Base-by-base conservation (phyloP, 2,329 filamentous ascomycete species). In the Pyrenochaeta sp. region DNA sequence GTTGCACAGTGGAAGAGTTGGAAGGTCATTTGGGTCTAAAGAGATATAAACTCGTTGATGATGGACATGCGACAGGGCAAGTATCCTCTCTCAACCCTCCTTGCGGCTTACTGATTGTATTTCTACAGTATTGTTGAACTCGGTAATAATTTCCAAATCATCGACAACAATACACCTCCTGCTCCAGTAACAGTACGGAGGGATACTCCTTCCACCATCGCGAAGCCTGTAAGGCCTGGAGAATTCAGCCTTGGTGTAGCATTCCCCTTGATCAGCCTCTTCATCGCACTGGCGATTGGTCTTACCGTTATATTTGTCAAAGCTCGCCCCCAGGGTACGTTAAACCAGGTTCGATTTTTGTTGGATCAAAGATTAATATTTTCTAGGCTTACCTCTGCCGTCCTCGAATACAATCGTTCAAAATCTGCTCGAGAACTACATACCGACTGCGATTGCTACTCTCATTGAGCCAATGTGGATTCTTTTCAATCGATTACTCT, bases 401-500 rank as follows among this genome's bases (percentile, higher is more conserved):
- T 72, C 72, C 0, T 31, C 55, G 0, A 69, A 61, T n/a, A 57
- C 52, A 0, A 52, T 77, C 19, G 58, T 75, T 0, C 65, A 68
- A 10, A 72, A 78, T 22, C 31, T 78, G 0, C 13, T 78, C 0
- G 67, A 74, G 30, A 77, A 75, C 31, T 84, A 83, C 35, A 61
- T 84, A 0, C 82, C 82, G 0, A 84, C 80, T 0, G 69, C 74
- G 0, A 67, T 85, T 3, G 78, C 81, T 0, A 85, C 82, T 0
- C 38, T 84, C 0, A 68, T 84, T 0, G 83, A 86, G 23, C 82
- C 83, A 0, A 72, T 81, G 1, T 83, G 82, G 77, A 64, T 82
- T 0, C 55, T 84, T 0, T 43, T 86, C 0, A 85, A 82, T 28
- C 72, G 82, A 0, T 40, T 80, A 0, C 51, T 83, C 0, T 84